Evolutionary conservation across 176 grass and related monocot species (phyloP), one percentile per base, ranked within the genome.

Genomic region (Chrysopogon serrulatus): DNA sequence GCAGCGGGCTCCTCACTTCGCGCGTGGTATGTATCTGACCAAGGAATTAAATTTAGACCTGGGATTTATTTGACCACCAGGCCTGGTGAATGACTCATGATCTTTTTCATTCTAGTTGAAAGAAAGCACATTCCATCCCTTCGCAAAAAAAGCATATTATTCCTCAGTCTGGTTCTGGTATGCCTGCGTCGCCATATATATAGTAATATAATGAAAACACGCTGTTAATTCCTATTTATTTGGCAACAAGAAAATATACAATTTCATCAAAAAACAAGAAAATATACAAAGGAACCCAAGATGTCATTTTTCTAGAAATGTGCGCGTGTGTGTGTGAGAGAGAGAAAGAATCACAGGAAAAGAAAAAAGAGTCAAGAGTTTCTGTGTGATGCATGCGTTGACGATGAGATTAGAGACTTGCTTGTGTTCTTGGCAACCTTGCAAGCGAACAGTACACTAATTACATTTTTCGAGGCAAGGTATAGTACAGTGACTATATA

Each of bases 381-480:
- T 76, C 41, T 5, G 64, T 18, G 45, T 83, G 28, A 60, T 60
- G 24, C 21, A 44, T 11, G 10, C 13, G 45, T 18, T 18, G 45
- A n/a, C n/a, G n/a, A 49, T 49, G 45, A 49, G 45, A n/a, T n/a
- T n/a, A 49, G 80, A 74, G 56, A 57, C 62, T 84, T 34, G 71
- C 84, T 86, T 86, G 84, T 79, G 84, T 86, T 73, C 76, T 72
- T 51, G 76, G 84, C 84, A 86, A 86, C 27, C 37, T 79, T 71
- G 64, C 36, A 44, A 59, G 36, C 26, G 10, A n/a, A 67, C 47
- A 78, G 63, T 69, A 44, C 49, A 41, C 37, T 6, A 64, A 4
- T 64, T 43, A 40, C 16, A 19, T 44, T 63, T 78, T 31, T 61
- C 5, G 43, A 48, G 41, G 28, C 24, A 41, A 17, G 75, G 2